A percentile compares a stretch with the other conserved stretches of the same genome.
phyloP scores from a whole-genome alignment of 2,329 filamentous ascomycete species.

The Pseudogymnoascus sp. region DNA sequence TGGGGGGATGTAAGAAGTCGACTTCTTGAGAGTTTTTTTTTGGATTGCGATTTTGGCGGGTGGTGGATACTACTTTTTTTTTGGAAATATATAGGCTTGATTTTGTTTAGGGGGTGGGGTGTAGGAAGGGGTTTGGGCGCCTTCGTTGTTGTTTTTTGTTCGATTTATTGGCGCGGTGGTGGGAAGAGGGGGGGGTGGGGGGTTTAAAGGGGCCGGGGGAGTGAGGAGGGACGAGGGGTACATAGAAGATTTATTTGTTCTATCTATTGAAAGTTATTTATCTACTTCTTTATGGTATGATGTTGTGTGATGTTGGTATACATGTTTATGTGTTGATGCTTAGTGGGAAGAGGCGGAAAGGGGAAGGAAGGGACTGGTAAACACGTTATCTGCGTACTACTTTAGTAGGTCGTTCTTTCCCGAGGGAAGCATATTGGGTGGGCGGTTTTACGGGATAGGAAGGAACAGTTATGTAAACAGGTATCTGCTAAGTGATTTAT shows the following conservation, averaged over 20 bases:
- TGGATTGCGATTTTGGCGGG: background rate
- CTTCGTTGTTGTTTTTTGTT: background rate
- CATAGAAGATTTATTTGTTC: background rate
- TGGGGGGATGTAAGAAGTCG: background rate
- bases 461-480: no score
- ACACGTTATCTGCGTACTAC: no score
- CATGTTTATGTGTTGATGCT: no score
- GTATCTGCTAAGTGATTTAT: background rate
- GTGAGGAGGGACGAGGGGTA: background rate
- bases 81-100: no score
- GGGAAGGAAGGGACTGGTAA: no score
- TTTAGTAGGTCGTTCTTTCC: no score
- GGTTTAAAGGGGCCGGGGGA: no score
- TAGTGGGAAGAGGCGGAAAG: no score
- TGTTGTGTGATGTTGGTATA: background rate
- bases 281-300: no score
- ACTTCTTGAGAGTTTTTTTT: background rate
- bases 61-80: background rate
- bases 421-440: no score
- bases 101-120: background rate
- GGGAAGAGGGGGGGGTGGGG: background rate
- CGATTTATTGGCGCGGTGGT: background rate
- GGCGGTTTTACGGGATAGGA: no score
- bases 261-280: background rate
- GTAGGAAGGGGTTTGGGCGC: background rate